Conservation (phyloP, 768 basidiomycete genomes). For the Lactarius deliciosus region DNA sequence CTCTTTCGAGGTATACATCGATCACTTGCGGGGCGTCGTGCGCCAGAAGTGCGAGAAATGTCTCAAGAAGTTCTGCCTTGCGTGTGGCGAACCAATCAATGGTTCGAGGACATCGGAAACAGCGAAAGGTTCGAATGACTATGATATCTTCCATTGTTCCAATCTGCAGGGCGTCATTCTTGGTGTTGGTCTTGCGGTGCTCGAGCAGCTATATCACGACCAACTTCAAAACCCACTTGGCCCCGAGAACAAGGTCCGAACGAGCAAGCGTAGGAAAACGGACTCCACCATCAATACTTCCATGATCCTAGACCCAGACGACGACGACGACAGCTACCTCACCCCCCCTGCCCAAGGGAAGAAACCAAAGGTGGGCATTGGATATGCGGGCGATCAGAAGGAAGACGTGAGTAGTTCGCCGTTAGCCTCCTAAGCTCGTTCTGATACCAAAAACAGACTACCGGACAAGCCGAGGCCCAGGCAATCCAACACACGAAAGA, state of each 20-base stretch:
- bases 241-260: slow-evolving; percentile 30
- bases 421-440: slow-evolving; percentile 9
- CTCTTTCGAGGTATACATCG: slow-evolving; percentile 68
- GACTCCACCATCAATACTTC: slow-evolving; percentile 37
- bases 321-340: slow-evolving; percentile 54
- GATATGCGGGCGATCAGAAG: slow-evolving; percentile 79
- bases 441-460: slow-evolving; percentile 47
- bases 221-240: slow-evolving; percentile 43
- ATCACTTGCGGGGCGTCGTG: slow-evolving; percentile 58
- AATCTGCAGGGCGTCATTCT: slow-evolving; percentile 87
- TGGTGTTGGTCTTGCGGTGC: slow-evolving; percentile 86
- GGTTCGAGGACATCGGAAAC: slow-evolving; percentile 31
- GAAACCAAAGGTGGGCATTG: slow-evolving; percentile 76
- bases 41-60: slow-evolving; percentile 52
- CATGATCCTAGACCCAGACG: slow-evolving; percentile 43
- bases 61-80: slow-evolving; percentile 41
- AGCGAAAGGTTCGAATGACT: slow-evolving; percentile 44
- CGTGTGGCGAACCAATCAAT: slow-evolving; percentile 47
- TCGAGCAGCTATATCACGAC: slow-evolving; percentile 70
- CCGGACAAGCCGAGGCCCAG: slow-evolving; percentile 78
- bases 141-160: slow-evolving; percentile 82
- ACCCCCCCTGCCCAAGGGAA: slow-evolving; percentile 48
- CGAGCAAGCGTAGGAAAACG: slow-evolving; percentile 43
- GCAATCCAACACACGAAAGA: slow-evolving; percentile 74
- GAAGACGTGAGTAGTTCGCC: slow-evolving; percentile 70